Conservation (phyloP, 495 filamentous ascomycete genomes). For the Neurospora sp. region DNA sequence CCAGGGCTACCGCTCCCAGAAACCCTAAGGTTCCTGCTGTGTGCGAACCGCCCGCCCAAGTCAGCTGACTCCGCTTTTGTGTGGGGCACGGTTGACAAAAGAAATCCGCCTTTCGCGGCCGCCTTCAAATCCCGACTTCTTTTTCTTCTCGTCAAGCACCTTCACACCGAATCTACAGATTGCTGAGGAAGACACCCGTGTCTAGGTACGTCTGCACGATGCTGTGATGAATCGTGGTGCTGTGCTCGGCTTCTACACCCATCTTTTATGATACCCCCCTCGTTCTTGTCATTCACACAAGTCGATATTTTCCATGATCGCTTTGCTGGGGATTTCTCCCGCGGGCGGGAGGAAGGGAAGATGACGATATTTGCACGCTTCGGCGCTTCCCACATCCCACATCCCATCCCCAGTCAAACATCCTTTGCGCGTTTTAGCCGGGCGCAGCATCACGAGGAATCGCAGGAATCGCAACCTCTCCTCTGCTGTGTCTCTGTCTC, state of each 20-base stretch:
- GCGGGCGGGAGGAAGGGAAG: neutral
- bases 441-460: neutral
- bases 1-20: constrained; percentile 16
- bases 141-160: constrained; percentile 20
- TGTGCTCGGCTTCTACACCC: constrained; percentile 10
- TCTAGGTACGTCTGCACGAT: constrained; percentile 44
- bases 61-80: constrained; percentile 21
- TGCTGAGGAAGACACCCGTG: constrained; percentile 46
- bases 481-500: constrained; percentile 4
- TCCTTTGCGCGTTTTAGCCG: neutral
- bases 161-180: constrained; percentile 35
- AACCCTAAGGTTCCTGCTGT: constrained; percentile 16
- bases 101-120: constrained; percentile 11
- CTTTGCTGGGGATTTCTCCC: neutral
- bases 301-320: neutral
- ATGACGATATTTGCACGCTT: neutral
- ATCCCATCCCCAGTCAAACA: neutral
- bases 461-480: neutral
- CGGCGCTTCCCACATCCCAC: neutral
- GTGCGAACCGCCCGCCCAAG: constrained; percentile 2
- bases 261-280: constrained; percentile 20
- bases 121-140: constrained; percentile 15
- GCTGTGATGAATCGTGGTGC: constrained; percentile 15
- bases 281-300: constrained; percentile 6
- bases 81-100: constrained; percentile 20